phyloP scores from a whole-genome alignment of 2,329 filamentous ascomycete genomes.

The Didymella arachidicola region DNA sequence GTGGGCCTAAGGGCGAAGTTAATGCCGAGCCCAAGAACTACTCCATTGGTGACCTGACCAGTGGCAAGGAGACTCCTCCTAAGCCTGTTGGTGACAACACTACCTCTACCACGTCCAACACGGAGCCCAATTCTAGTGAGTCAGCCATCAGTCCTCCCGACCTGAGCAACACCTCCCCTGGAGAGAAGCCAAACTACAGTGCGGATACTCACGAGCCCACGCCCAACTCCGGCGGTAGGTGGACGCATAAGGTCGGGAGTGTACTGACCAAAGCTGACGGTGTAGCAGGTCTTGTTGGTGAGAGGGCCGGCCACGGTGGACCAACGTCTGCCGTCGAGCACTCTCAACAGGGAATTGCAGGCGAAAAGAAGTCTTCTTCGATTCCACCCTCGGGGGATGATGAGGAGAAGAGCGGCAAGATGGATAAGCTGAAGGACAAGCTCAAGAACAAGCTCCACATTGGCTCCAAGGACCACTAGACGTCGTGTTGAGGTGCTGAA shows the following conservation, averaged over 20 bases:
- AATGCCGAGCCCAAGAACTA: conserved; percentile 18
- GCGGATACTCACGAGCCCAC: conserved; percentile 17
- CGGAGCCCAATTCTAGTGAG: conserved; percentile 25
- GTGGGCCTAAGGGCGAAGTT: conserved; percentile 14
- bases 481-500: background rate
- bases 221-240: conserved; percentile 28
- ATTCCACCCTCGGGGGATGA: conserved; percentile 24
- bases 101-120: conserved; percentile 15
- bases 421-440: conserved; percentile 57
- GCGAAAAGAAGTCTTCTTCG: conserved; percentile 14
- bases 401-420: conserved; percentile 51
- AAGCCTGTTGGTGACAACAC: conserved; percentile 33
- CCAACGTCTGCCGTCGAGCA: conserved; percentile 26
- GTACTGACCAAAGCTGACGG: conserved; percentile 46
- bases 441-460: conserved; percentile 74
- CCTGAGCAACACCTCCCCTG: conserved; percentile 19
- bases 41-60: conserved; percentile 19
- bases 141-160: conserved; percentile 21
- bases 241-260: conserved; percentile 28
- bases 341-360: background rate
- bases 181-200: conserved; percentile 18
- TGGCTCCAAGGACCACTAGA: conserved; percentile 45
- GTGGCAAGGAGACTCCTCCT: conserved; percentile 66
- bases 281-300: conserved; percentile 60
- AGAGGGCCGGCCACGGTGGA: conserved; percentile 58